These are phyloP conservation scores for Macrotyloma uniflorum DNA, from an alignment of 306 rosid species.

Conservation along the genomic window DNA sequence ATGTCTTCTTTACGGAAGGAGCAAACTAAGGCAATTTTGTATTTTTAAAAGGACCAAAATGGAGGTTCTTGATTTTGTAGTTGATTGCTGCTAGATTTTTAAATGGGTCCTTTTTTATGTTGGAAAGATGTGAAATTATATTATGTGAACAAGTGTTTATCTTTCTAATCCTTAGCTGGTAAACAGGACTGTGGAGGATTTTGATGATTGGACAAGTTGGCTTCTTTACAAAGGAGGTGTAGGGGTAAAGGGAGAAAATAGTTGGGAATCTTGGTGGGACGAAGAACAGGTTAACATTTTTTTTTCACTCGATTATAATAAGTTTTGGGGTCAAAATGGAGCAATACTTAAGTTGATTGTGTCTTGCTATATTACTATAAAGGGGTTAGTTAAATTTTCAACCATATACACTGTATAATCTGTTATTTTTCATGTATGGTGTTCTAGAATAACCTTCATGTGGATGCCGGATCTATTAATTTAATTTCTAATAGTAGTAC, in stretches of 20 bases:
- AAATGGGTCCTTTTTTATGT: neutral
- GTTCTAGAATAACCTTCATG: slow-evolving; percentile 8
- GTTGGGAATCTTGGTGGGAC: slow-evolving; percentile 99
- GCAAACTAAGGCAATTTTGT: neutral
- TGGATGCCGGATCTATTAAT: slow-evolving; percentile 10
- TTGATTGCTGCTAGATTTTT: slow-evolving; percentile 2
- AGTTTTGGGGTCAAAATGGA: slow-evolving; percentile 14
- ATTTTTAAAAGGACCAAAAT: neutral
- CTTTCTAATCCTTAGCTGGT: slow-evolving; percentile 33
- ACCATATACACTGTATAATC: neutral
- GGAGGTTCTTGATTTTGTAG: neutral
- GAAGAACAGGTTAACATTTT: slow-evolving; percentile 83
- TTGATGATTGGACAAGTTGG: slow-evolving; percentile 99
- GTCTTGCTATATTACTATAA: slow-evolving; percentile 3
- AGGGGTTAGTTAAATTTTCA: neutral
- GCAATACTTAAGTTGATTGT: slow-evolving; percentile 2
- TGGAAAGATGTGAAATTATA: slow-evolving; percentile 1
- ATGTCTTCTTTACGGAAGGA: slow-evolving; percentile 14
- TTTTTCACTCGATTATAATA: slow-evolving; percentile 17
- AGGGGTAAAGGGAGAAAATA: slow-evolving; percentile 91
- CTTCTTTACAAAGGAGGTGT: slow-evolving; percentile 98
- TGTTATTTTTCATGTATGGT: neutral
- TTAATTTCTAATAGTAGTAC: slow-evolving; percentile 26
- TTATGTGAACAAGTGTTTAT: neutral
- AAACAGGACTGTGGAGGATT: slow-evolving; percentile 97